Evolutionary conservation across 768 basidiomycete genomes (phyloP).

Genomic region (Amanita pallidorosea): DNA sequence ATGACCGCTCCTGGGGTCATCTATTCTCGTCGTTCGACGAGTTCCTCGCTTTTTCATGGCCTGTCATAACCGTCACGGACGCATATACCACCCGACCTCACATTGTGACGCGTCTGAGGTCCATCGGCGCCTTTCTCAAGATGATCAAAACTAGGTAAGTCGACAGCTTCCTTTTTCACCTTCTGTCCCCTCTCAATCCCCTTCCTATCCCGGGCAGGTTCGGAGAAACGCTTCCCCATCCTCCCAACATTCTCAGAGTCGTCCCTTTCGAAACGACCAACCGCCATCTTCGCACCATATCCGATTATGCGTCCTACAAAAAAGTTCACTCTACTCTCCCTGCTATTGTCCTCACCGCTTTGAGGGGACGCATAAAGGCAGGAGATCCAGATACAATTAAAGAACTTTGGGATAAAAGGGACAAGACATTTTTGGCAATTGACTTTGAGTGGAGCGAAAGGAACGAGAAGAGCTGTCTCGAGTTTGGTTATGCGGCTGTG

Average conservation of each 20-base stretch:
- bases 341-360: constrained; percentile 52
- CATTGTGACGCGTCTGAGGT: constrained; percentile 66
- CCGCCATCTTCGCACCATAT: constrained; percentile 60
- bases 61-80: constrained; percentile 70
- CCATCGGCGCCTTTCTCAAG: constrained; percentile 65
- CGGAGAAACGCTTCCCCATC: constrained; percentile 63
- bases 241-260: constrained; percentile 62
- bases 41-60: constrained; percentile 79
- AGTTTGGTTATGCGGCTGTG: constrained; percentile 79
- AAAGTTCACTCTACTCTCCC: constrained; percentile 64
- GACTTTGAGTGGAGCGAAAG: constrained; percentile 72
- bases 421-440: constrained; percentile 68
- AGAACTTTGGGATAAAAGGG: constrained; percentile 56
- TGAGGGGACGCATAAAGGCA: constrained; percentile 50
- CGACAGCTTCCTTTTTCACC: neutral
- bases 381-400: constrained; percentile 58
- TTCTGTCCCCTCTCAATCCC: neutral
- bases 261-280: constrained; percentile 57
- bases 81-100: constrained; percentile 60
- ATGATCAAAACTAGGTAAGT: constrained; percentile 74
- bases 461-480: constrained; percentile 55
- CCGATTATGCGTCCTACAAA: constrained; percentile 58
- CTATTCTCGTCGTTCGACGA: constrained; percentile 71
- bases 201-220: constrained; percentile 34
- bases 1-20: constrained; percentile 71